phyloP scores from a whole-genome alignment of 2,329 filamentous ascomycete species.

The Fusarium phyllophilum region DNA sequence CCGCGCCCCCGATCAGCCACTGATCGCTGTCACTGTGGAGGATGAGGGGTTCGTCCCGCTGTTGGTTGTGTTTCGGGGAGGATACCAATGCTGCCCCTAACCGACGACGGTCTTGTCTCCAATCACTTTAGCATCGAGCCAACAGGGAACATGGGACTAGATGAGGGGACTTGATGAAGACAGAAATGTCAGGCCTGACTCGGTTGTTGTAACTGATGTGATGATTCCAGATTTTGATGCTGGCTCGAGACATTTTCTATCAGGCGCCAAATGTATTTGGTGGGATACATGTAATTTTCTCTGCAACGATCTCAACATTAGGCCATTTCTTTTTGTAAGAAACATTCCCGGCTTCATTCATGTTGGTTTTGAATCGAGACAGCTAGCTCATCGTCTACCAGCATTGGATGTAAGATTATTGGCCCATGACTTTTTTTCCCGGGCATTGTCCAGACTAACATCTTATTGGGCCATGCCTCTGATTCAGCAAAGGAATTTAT shows the following conservation, averaged over 20 bases:
- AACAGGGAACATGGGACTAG: constrained; percentile 37
- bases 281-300: neutral
- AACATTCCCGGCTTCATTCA: neutral
- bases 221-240: neutral
- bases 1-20: constrained; percentile 27
- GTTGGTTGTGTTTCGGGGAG: constrained; percentile 42
- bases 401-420: constrained; percentile 31
- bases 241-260: neutral
- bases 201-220: neutral
- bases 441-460: neutral
- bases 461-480: constrained; percentile 7
- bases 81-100: constrained; percentile 40
- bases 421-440: constrained; percentile 3
- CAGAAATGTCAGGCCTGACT: neutral
- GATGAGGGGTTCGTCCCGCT: constrained; percentile 27
- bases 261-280: neutral
- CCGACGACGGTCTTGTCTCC: constrained; percentile 37
- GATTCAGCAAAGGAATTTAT: constrained; percentile 13
- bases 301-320: neutral
- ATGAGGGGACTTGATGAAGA: constrained; percentile 10
- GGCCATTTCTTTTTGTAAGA: neutral
- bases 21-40: constrained; percentile 33
- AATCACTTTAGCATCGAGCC: constrained; percentile 34
- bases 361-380: neutral
- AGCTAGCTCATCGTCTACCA: neutral